These are phyloP conservation scores for Alternaria brassicae DNA, from an alignment of 2,329 filamentous ascomycete genomes.

Conservation along the genomic window DNA sequence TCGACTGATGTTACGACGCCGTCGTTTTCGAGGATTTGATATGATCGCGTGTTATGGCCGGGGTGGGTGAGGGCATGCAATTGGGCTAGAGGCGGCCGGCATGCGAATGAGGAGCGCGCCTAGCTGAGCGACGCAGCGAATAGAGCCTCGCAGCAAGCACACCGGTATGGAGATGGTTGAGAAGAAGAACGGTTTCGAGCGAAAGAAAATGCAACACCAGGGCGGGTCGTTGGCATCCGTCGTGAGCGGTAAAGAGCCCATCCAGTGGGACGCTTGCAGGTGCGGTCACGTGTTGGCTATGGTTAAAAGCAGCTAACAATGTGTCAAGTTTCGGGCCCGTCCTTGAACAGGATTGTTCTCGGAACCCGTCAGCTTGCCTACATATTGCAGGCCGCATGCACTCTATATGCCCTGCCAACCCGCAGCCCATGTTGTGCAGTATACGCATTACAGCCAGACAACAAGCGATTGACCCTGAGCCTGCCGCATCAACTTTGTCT, in stretches of 20 bases:
- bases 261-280: slow-evolving; percentile 20
- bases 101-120: slow-evolving; percentile 45
- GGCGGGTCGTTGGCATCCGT: slow-evolving; percentile 27
- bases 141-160: slow-evolving; percentile 30
- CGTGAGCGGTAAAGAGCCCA: slow-evolving; percentile 27
- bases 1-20: slow-evolving; percentile 30
- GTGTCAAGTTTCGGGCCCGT: slow-evolving; percentile 21
- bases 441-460: slow-evolving; percentile 16
- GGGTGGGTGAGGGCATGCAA: slow-evolving; percentile 38
- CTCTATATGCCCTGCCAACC: slow-evolving; percentile 13
- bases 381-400: slow-evolving; percentile 17
- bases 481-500: slow-evolving; percentile 2
- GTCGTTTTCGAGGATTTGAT: slow-evolving; percentile 27
- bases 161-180: slow-evolving; percentile 18
- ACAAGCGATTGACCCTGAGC: slow-evolving; percentile 10
- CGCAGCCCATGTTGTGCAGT: slow-evolving; percentile 29
- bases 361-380: slow-evolving; percentile 21
- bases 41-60: slow-evolving; percentile 40
- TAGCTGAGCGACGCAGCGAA: slow-evolving; percentile 37
- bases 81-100: slow-evolving; percentile 45
- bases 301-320: slow-evolving; percentile 24
- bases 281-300: slow-evolving; percentile 23
- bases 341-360: slow-evolving; percentile 17
- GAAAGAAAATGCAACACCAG: slow-evolving; percentile 29
- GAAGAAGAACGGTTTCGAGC: slow-evolving; percentile 19